Percentiles rank a stretch among this genome's conserved stretches.
These are phyloP conservation scores for Sicyos baderoa DNA, from an alignment of 306 rosid genomes.

Conservation along the genomic window DNA sequence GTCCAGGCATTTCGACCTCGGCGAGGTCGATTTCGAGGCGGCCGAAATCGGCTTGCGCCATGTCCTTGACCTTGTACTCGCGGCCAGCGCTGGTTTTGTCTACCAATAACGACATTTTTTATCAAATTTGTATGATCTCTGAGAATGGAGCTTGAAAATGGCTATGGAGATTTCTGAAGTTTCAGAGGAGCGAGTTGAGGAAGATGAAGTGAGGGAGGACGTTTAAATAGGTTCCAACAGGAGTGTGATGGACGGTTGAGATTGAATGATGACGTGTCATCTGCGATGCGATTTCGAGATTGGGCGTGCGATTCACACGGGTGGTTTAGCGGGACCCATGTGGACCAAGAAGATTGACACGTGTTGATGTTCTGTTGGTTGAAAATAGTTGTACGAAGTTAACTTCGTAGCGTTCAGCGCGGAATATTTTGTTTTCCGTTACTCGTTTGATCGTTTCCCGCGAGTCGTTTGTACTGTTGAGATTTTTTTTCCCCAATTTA, in stretches of 20 bases:
- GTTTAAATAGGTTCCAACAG: neutral
- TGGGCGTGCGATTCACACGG: too few relatives aligned
- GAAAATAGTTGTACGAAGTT: too few relatives aligned
- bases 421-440: too few relatives aligned
- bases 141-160: too few relatives aligned
- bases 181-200: neutral
- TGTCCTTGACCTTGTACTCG: slow-evolving; percentile 90
- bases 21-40: slow-evolving; percentile 80
- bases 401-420: too few relatives aligned
- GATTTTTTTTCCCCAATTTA: too few relatives aligned
- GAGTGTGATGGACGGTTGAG: slow-evolving; percentile 7
- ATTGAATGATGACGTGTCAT: slow-evolving; percentile 5
- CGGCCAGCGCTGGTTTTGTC: slow-evolving; percentile 72
- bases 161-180: too few relatives aligned
- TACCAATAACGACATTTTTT: slow-evolving; percentile 50
- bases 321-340: too few relatives aligned
- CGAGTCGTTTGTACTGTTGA: too few relatives aligned
- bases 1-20: slow-evolving; percentile 94
- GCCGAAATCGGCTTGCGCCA: slow-evolving; percentile 88
- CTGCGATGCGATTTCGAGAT: neutral
- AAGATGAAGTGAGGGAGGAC: neutral
- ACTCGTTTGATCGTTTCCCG: too few relatives aligned
- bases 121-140: neutral
- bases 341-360: too few relatives aligned
- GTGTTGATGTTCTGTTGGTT: too few relatives aligned